phyloP scores from a whole-genome alignment of 2,329 filamentous ascomycete genomes.

The Sclerotinia minor region DNA sequence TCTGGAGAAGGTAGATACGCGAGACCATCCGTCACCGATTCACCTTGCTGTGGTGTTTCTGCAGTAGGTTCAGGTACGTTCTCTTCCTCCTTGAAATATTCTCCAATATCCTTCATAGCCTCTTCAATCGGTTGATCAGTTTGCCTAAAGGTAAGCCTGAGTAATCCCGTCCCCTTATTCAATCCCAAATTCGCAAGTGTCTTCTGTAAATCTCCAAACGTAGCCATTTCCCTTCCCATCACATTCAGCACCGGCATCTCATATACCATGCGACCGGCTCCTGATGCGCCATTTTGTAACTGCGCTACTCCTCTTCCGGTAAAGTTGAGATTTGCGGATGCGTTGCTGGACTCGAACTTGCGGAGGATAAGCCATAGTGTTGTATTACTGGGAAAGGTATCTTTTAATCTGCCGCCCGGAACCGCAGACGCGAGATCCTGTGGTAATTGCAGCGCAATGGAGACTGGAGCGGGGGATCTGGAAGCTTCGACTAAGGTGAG shows the following conservation, averaged over 20 bases:
- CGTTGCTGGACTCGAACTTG: constrained; percentile 74
- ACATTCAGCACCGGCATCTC: constrained; percentile 83
- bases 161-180: constrained; percentile 76
- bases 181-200: constrained; percentile 83
- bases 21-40: constrained; percentile 30
- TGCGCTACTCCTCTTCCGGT: constrained; percentile 78
- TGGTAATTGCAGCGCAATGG: constrained; percentile 84
- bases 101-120: constrained; percentile 77
- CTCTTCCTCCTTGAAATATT: constrained; percentile 60
- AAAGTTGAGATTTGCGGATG: constrained; percentile 68
- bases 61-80: constrained; percentile 19
- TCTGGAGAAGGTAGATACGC: constrained; percentile 28
- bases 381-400: constrained; percentile 86
- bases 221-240: constrained; percentile 75
- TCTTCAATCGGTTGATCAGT: constrained; percentile 80
- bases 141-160: constrained; percentile 74
- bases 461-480: constrained; percentile 80
- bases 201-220: constrained; percentile 83
- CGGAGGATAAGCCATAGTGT: constrained; percentile 87
- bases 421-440: constrained; percentile 64
- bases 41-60: constrained; percentile 28
- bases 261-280: constrained; percentile 77
- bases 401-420: constrained; percentile 67
- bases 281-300: constrained; percentile 52
- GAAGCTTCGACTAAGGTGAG: constrained; percentile 88